A percentile compares a stretch with the other conserved stretches of the same genome.
phyloP scores from a whole-genome alignment of 2,329 filamentous ascomycete species.

The Fusarium sp. region DNA sequence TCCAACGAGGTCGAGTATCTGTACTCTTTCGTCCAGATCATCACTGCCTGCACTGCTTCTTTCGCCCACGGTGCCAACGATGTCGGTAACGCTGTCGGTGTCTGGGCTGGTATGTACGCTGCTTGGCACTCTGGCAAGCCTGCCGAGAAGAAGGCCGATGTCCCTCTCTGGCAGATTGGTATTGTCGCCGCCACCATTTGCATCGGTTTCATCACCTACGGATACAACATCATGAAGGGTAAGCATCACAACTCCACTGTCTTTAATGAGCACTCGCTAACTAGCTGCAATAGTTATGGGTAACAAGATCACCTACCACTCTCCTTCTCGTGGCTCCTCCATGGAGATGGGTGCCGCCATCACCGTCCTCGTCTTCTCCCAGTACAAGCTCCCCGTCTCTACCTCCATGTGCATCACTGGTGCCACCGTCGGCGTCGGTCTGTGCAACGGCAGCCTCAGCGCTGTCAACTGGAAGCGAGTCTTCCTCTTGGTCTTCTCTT shows the following conservation, averaged over 20 bases:
- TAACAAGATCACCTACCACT: conserved; percentile 84
- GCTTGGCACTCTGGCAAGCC: conserved; percentile 77
- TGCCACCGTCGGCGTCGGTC: conserved; percentile 82
- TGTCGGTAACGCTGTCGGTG: conserved; percentile 79
- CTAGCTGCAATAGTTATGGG: conserved; percentile 75
- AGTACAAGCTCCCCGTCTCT: conserved; percentile 82
- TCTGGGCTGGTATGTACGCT: conserved; percentile 79
- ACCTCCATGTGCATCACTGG: conserved; percentile 87
- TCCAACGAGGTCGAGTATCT: conserved; percentile 80
- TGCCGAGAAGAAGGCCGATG: conserved; percentile 73
- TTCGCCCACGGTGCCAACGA: conserved; percentile 86
- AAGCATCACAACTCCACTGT: conserved; percentile 47
- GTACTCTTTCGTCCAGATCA: conserved; percentile 77
- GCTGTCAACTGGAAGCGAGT: conserved; percentile 85
- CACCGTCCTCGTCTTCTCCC: conserved; percentile 82
- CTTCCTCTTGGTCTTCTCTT: conserved; percentile 75
- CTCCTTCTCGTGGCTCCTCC: conserved; percentile 70
- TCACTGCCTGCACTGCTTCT: conserved; percentile 80
- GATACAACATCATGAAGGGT: conserved; percentile 90
- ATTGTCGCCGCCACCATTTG: conserved; percentile 77
- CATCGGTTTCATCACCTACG: conserved; percentile 80
- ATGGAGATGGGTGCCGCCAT: conserved; percentile 88
- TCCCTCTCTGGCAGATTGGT: conserved; percentile 84
- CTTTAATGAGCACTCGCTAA: conserved; percentile 21
- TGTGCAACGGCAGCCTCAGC: conserved; percentile 81